These are phyloP conservation scores for Naegleria fowleri DNA, from an alignment of 208 protist species.

Conservation along the genomic window DNA sequence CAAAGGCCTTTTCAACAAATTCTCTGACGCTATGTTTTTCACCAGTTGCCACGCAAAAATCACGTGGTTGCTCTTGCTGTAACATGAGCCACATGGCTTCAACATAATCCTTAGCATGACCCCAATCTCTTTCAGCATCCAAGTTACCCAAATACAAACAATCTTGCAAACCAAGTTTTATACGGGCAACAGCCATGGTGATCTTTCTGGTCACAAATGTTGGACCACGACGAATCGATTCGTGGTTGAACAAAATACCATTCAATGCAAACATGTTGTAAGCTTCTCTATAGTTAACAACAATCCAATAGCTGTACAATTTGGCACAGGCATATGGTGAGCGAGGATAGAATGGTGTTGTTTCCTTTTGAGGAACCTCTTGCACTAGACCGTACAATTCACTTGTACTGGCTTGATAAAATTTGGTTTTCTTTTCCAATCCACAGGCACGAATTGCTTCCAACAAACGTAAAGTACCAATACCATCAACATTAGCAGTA, in stretches of 20 bases:
- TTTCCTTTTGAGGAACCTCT: slow-evolving; percentile 81
- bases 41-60: slow-evolving; percentile 85
- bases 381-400: slow-evolving; percentile 86
- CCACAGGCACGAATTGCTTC: slow-evolving; percentile 74
- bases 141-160: slow-evolving; percentile 79
- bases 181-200: slow-evolving; percentile 77
- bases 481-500: slow-evolving; percentile 78
- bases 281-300: slow-evolving; percentile 89
- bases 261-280: slow-evolving; percentile 83
- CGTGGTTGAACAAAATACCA: slow-evolving; percentile 94
- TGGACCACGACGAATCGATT: slow-evolving; percentile 76
- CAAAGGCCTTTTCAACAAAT: slow-evolving; percentile 69
- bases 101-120: slow-evolving; percentile 85
- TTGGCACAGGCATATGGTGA: slow-evolving; percentile 89
- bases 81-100: slow-evolving; percentile 88
- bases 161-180: slow-evolving; percentile 65
- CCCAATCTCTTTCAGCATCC: slow-evolving; percentile 84
- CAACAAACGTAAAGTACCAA: slow-evolving; percentile 79
- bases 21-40: slow-evolving; percentile 77
- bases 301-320: slow-evolving; percentile 85
- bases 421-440: slow-evolving; percentile 46
- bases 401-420: slow-evolving; percentile 58
- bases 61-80: slow-evolving; percentile 73
- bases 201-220: slow-evolving; percentile 94
- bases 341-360: slow-evolving; percentile 89